Evolutionary conservation across 2,329 filamentous ascomycete species (phyloP).

Genomic region (Akanthomyces dipterigenus): DNA sequence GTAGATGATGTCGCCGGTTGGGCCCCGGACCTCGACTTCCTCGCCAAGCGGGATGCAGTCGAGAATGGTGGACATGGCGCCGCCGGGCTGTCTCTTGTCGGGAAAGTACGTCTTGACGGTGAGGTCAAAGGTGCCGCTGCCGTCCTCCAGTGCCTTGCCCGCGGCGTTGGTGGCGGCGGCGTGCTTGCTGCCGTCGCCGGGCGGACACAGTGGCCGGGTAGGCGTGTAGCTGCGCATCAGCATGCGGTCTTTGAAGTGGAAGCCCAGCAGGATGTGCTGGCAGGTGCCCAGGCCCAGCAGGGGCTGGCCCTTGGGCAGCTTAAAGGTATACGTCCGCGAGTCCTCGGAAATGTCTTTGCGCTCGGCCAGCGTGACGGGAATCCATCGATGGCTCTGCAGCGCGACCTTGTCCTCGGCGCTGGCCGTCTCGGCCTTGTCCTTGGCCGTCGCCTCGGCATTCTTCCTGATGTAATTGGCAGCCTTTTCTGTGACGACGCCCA

Average conservation of each 20-base stretch:
- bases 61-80: slow-evolving; percentile 47
- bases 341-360: slow-evolving; percentile 31
- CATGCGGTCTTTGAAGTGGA: slow-evolving; percentile 45
- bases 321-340: slow-evolving; percentile 40
- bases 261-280: slow-evolving; percentile 46
- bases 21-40: slow-evolving; percentile 44
- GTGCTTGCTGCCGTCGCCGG: neutral
- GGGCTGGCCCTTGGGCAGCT: slow-evolving; percentile 31
- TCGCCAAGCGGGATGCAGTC: slow-evolving; percentile 42
- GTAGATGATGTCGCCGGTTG: slow-evolving; percentile 44
- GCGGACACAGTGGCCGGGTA: slow-evolving; percentile 34
- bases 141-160: slow-evolving; percentile 18
- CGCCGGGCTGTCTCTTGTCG: slow-evolving; percentile 38
- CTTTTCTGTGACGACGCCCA: slow-evolving; percentile 44
- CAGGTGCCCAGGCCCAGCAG: slow-evolving; percentile 42
- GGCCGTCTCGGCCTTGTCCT: slow-evolving; percentile 16
- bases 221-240: slow-evolving; percentile 45
- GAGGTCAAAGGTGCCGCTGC: slow-evolving; percentile 40
- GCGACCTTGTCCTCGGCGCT: slow-evolving; percentile 25
- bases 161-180: too few relatives aligned
- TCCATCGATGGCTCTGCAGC: slow-evolving; percentile 33
- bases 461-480: slow-evolving; percentile 39
- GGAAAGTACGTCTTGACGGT: slow-evolving; percentile 47
- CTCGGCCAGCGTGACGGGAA: neutral
- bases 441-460: slow-evolving; percentile 32